Base-by-base conservation (phyloP, 352 stramenopile species). In the Blastocystis sp. region DNA sequence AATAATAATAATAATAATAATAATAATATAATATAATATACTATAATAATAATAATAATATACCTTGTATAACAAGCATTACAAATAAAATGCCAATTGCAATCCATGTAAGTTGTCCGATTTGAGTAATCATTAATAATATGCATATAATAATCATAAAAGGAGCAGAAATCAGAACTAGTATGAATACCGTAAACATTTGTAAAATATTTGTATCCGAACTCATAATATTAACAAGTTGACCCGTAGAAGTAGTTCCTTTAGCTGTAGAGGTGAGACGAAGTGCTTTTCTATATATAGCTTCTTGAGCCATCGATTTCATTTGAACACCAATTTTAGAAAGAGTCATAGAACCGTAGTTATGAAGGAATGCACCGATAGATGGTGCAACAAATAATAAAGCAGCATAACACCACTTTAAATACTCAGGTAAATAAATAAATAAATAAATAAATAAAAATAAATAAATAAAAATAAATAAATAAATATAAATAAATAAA, bases 251-350 rank as follows among this genome's bases (percentile, higher is more conserved):
- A 19, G 36, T 69, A 11, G 39, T 57, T 32, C 72, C 49, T 23
- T 69, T 64, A 4, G 71, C 66, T 6, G 55, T 48, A 4, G 70
- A 65, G 2, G 55, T 68, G 5, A 79, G 49, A 2, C 58, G 55
- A 13, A 79, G 46, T 19, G 70, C 65, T 35, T 79, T 79, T 25
- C 67, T 69, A 62, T 79, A 79, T 23, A 79, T 72, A n/a, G 69
- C 67, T 6, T 62, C 52, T 5, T 27, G 35, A 25, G 36, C 52
- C 37, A 62, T 62, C 6, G 25, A 24, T n/a, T 32, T 43, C 23
- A 62, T 24, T 19, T 37, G 24, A 1, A 46, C 35, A 37, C 25
- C 52, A 18, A 62, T 46, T 19, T 62, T 48, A 25, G 44, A 35
- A 27, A 46, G 30, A 39, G 54, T 62, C 52, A 62, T 52, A n/a